Base-by-base conservation (phyloP, 116 monocot genomes). In the Zostera marina region DNA sequence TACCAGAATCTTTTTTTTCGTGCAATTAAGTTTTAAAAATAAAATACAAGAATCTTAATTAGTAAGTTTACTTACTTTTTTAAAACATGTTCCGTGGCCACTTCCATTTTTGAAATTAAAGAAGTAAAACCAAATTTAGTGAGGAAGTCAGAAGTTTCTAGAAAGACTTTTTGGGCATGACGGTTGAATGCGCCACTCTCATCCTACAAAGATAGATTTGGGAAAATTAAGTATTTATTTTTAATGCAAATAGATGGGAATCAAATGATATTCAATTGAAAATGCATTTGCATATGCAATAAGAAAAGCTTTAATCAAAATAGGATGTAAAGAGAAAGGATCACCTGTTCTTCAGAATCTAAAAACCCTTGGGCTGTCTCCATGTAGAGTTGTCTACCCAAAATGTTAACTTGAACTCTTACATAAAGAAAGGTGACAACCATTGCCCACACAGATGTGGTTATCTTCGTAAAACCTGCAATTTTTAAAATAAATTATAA, bases 351-450 rank as follows among this genome's bases (percentile, higher is more conserved):
- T 23, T 64, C 63, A 52, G 75, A 61, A 63, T 71, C 65, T 59
- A 66, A 75, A 3, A 85, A 70, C 44, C 64, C 76, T 52, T 70
- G 77, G 13, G 84, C 76, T 61, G 79, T 70, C 51, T 94, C 88
- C 22, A 88, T 59, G 58, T 91, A 91, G 24, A 91, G 81, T 74
- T 91, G 85, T 44, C 91, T 79, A 11, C 91, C 91, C 53, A 91
- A 68, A 44, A 91, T 91, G 66, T 81, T 91, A 32, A 82, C 81
- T 53, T 79, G 79, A 64, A 85, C 82, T 63, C 81, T 76, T 10
- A 82, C 74, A 75, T 77, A 91, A 55, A 91, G 79, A 58, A 79
- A 82, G 15, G 85, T 73, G 65, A 77, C 61, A 5, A 82, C 77
- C 85, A 85, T 79, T 23, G 79, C 65, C 91, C 91, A 91, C 24